phyloP scores from a whole-genome alignment of 2,329 filamentous ascomycete species.

The Penicillium corylophilum region DNA sequence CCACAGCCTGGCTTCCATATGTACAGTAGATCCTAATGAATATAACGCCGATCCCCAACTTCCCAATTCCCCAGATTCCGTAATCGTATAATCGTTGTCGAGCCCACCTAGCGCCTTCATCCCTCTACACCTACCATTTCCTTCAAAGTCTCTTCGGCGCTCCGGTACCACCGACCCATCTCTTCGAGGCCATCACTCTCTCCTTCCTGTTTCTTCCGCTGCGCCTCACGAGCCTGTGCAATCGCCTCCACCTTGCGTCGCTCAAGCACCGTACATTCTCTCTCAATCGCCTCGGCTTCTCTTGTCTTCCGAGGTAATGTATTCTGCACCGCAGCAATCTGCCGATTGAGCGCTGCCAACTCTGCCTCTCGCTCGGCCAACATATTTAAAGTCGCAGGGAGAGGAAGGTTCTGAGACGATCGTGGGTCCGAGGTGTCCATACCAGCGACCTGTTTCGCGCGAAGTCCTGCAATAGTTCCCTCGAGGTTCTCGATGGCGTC shows the following conservation, averaged over 20 bases:
- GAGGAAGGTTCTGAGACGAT: conserved; percentile 40
- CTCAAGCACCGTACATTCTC: conserved; percentile 44
- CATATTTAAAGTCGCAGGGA: conserved; percentile 42
- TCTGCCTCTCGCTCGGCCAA: conserved; percentile 42
- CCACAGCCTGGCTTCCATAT: conserved; percentile 3
- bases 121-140: conserved; percentile 36
- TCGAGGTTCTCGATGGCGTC: conserved; percentile 54
- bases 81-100: conserved; percentile 21
- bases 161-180: conserved; percentile 47
- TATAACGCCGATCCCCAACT: conserved; percentile 23
- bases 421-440: conserved; percentile 54
- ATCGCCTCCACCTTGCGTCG: conserved; percentile 46
- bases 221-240: conserved; percentile 49
- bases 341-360: conserved; percentile 42
- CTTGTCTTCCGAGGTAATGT: conserved; percentile 44
- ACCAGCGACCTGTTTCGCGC: conserved; percentile 60
- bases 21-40: conserved; percentile 13
- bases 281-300: conserved; percentile 46
- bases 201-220: conserved; percentile 44
- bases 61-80: conserved; percentile 4
- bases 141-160: conserved; percentile 42
- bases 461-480: conserved; percentile 49
- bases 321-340: conserved; percentile 46
- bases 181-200: conserved; percentile 49
- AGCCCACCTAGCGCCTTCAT: conserved; percentile 11